Evolutionary conservation across 257 asterid species (phyloP), one percentile per base, ranked within the genome.

Genomic region (Buddleja alternifolia): DNA sequence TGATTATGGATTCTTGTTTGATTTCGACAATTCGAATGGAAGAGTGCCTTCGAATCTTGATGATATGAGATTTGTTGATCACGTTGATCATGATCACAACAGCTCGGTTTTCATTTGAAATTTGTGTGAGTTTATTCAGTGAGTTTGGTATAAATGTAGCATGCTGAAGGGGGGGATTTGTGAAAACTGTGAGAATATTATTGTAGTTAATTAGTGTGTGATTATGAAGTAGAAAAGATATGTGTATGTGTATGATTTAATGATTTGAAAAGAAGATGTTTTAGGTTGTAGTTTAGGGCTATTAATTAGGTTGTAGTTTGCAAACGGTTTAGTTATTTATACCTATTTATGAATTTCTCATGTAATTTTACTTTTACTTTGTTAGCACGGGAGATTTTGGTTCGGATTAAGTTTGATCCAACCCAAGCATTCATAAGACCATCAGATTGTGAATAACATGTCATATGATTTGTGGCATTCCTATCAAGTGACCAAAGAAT

Each of bases 1-100:
- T 25, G 86, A 78, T 36, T 81, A 68, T 15, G 81, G 81, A 1
- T 78, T 74, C 80, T 64, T 78, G 60, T 65, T 78, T 72, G 83
- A 74, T 40, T 67, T 78, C 53, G 83, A 70, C 14, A 71, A 25
- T 9, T 60, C 83, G 9, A 65, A 50, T 46, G 74, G n/a, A 29
- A 5, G 34, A 7, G 74, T 41, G 61, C 62, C 16, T 39, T 61
- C 70, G 10, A 37, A 21, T 37, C 53, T 51, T 15, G 77, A 52
- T 15, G 75, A 72, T 17, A 51, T 69, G 80, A 72, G 68, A 19
- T 83, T 80, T 39, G 82, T 74, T 8, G 88, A 82, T 20, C 84
- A 82, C 37, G 34, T 1, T 29, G 34, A 29, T 29, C 5, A 76
- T 8, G 88, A 82, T 20, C 85, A 82, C 37, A 76, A 74, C 39